Evolutionary conservation across 83 land plant species (phyloP), one percentile per base, ranked within the genome.

Genomic region (Larix sibirica): DNA sequence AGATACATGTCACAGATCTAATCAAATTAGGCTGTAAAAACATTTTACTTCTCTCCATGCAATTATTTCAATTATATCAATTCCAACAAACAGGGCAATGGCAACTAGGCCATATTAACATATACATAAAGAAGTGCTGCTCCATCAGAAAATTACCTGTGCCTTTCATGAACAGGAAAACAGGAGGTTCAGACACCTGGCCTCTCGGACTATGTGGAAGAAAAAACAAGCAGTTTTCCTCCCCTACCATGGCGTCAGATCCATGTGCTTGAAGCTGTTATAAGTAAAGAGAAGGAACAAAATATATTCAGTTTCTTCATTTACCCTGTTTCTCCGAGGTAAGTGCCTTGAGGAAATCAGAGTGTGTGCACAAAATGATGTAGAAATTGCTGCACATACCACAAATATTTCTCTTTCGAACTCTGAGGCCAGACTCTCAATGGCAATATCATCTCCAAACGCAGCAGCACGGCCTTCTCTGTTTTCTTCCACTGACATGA

Each of bases 221-320:
- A 81, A 95, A 95, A 82, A 95, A 95, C 10, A 95, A 87, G 81
- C 98, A 94, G 79, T 92, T 94, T 23, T 94, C 93, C 65, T 92
- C 95, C 54, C 91, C 98, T 58, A 94, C 93, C 98, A 95, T 95
- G 54, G 92, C 96, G 87, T 95, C 98, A 10, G 86, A 86, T 79
- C 98, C 98, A 86, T 96, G 98, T 66, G 96, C 95, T 87, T 96
- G 98, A 59, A 95, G 92, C 98, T 95, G 84, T 28, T 47, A 77
- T 6, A 21, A 56, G 4, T 9, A 81, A 76, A 81, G n/a, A 2
- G 20, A 33, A 28, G 26, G 17, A 9, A 36, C 36, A 69, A 68
- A 50, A 31, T 13, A 16, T 17, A 33, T 6, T 36, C 44, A 33
- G 12, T 50, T 40, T 36, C 74, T 28, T 28, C 36, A 12, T 66